Conservation (phyloP, 176 grass and related monocot species). For the Zizania latifolia region DNA sequence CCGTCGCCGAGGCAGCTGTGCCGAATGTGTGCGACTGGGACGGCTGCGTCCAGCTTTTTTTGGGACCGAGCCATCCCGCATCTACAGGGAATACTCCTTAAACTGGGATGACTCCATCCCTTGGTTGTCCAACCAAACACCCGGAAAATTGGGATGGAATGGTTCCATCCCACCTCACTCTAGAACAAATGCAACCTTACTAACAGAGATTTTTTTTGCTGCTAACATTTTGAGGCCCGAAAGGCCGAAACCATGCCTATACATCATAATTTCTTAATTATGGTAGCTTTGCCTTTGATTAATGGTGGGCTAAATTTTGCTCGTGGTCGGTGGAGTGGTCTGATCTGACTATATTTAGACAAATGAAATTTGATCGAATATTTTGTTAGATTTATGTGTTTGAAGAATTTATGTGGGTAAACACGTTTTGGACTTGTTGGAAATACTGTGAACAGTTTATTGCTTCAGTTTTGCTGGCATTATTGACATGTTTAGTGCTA, state of each 20-base stretch:
- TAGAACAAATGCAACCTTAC: too few species aligned
- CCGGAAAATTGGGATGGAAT: too few species aligned
- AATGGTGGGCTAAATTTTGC: background rate
- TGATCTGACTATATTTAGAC: background rate
- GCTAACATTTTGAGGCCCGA: background rate
- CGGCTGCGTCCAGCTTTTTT: too few species aligned
- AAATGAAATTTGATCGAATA: background rate
- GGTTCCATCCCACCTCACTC: too few species aligned
- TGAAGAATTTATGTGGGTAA: background rate
- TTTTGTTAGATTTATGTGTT: conserved; percentile 10
- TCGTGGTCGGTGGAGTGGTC: background rate
- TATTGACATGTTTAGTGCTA: conserved; percentile 2
- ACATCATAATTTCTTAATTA: background rate
- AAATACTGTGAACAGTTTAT: background rate
- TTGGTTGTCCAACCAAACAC: too few species aligned
- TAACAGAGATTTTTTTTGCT: too few species aligned
- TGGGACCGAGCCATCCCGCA: too few species aligned
- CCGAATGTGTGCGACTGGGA: too few species aligned
- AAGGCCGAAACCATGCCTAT: background rate
- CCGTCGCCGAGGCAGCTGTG: too few species aligned
- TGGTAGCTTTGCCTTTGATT: background rate
- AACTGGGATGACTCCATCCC: too few species aligned
- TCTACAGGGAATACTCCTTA: too few species aligned
- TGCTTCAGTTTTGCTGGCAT: background rate
- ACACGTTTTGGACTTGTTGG: background rate